Evolutionary conservation across 208 protist genomes (phyloP), one percentile per base, ranked within the genome.

Genomic region (Histomonas meleagridis): DNA sequence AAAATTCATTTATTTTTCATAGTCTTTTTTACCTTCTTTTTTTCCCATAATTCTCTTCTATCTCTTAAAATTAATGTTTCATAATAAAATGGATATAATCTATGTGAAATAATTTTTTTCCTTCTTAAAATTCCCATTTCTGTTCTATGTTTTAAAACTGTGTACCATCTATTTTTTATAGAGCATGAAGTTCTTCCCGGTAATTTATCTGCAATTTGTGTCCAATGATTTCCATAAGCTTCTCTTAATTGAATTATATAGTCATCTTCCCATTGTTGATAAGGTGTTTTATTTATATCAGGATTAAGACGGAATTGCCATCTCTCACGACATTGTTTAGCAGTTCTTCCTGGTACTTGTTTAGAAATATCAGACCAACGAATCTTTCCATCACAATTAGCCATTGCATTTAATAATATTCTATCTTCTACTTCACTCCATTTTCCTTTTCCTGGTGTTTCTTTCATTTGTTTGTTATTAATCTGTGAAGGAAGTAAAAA

Each of bases 271-370:
- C 70, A 79, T 0, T 9, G 1, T 43, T 79, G 14, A 35, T 49
- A 79, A 28, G 70, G 70, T 10, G 70, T 18, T 79, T 79, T 79
- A 23, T 79, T 79, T 7, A 79, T 40, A 23, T 79, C 70, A 32
- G 70, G 70, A 35, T 35, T n/a, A 10, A 79, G 38, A 18, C 70
- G n/a, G 28, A 79, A 79, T 48, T 46, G 38, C 70, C 70, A 79
- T 79, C 70, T 79, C 49, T 79, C 70, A 28, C 70, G 28, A 40
- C 70, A 79, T 49, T 79, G 70, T 43, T 79, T 79, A 21, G 70
- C 10, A 46, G 70, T 51, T 51, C 70, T 79, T 18, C 70, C 70
- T 32, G 32, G 40, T 9, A 79, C 40, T 28, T n/a, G n/a, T 51
- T 49, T 79, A 49, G 70, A 35, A 79, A 79, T 46, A 18, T 79